Base-by-base conservation (phyloP, 441 rosid genomes). In the Aquilaria agallochum region DNA sequence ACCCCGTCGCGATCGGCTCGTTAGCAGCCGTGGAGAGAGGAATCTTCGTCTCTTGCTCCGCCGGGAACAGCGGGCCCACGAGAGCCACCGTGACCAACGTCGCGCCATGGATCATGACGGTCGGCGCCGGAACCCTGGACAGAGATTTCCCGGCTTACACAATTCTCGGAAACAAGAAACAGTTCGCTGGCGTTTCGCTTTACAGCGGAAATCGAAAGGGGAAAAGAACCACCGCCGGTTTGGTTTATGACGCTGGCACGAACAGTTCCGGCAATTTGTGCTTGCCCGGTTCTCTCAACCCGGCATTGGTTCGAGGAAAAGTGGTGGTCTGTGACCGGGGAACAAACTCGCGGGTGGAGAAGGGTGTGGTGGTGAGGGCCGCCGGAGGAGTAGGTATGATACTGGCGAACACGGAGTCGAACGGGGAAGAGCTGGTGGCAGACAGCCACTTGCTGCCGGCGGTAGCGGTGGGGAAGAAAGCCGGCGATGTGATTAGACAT, bases 81-180 rank as follows among this genome's bases (percentile, higher is more conserved):
- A 64, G 64, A 68, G 84, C 88, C 2, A 72, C 88, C 0, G 64
- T 92, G 12, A 91, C 94, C 3, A 92, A 92, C 59, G 92, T 83
- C 56, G 96, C 98, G 5, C 98, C 98, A 0, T 92, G 98, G 98
- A 88, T 89, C 47, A 80, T 87, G 93, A 92, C 96, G 0, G 95
- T 92, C 2, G 98, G 98, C 5, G 98, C 98, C 4, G 96, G 95
- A 4, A 89, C 96, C 0, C 58, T 92, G 32, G 98, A 92, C 66
- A 80, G 98, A 4, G 92, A 90, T 64, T 92, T 92, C 50, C 98
- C 97, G 2, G 98, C 98, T 34, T 81, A 66, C 40, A 90, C 79
- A 0, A 52, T 50, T 44, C 68, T 92, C 1, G 98, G 96, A 0
- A 77, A 86, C 61, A 70, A 77, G 36, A 68, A 68, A 4, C 60